Percentiles rank a stretch among this genome's conserved stretches.
Conservation (phyloP, 2,329 filamentous ascomycete species). For the Dothidotthia symphoricarpi region DNA sequence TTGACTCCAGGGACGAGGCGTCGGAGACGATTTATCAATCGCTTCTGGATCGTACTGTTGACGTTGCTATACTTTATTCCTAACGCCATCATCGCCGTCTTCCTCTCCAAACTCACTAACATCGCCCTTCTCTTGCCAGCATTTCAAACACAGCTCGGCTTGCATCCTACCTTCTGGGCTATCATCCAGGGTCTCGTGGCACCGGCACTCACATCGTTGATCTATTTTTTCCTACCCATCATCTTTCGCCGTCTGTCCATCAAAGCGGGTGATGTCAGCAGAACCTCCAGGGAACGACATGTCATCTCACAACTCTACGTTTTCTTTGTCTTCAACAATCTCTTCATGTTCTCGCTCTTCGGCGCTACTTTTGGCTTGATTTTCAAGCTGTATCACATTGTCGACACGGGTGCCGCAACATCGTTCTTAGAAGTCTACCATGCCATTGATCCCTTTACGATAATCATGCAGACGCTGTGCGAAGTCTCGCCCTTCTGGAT, state of each 20-base stretch:
- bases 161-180: constrained; percentile 70
- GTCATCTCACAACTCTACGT: constrained; percentile 87
- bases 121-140: constrained; percentile 74
- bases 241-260: constrained; percentile 87
- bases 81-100: constrained; percentile 92
- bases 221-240: constrained; percentile 84
- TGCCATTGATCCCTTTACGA: constrained; percentile 60
- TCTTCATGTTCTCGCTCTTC: constrained; percentile 91
- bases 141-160: constrained; percentile 65
- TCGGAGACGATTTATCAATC: constrained; percentile 74
- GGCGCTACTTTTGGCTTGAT: constrained; percentile 75
- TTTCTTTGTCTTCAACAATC: constrained; percentile 97
- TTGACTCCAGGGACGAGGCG: constrained; percentile 66
- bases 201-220: constrained; percentile 79
- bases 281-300: constrained; percentile 87
- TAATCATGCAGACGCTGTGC: constrained; percentile 73
- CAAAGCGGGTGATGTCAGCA: constrained; percentile 82
- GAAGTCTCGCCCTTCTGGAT: constrained; percentile 89
- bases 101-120: constrained; percentile 81
- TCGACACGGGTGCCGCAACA: too few species aligned
- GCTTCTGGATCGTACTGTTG: constrained; percentile 76
- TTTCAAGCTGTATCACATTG: constrained; percentile 45
- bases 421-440: constrained; percentile 53
- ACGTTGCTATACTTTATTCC: constrained; percentile 86
- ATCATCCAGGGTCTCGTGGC: constrained; percentile 89